phyloP scores from a whole-genome alignment of 2,329 filamentous ascomycete genomes.

The Trichoderma oligosporum region DNA sequence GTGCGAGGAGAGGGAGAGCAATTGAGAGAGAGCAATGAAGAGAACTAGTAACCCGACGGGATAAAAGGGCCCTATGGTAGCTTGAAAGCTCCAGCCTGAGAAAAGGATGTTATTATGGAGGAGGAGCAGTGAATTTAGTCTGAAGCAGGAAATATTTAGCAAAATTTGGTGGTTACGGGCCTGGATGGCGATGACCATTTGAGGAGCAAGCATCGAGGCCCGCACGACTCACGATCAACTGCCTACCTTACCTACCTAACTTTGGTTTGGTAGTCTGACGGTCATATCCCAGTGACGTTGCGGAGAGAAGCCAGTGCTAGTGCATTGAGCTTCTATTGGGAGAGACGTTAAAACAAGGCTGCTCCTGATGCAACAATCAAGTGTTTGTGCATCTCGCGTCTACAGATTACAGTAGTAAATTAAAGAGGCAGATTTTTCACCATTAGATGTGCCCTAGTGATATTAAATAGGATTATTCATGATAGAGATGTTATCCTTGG shows the following conservation, averaged over 20 bases:
- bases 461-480: not conserved
- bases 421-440: slow-evolving; percentile 14
- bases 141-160: slow-evolving; percentile 23
- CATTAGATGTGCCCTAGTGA: not conserved
- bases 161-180: slow-evolving; percentile 19
- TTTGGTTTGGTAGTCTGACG: slow-evolving; percentile 6
- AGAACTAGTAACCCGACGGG: slow-evolving; percentile 24
- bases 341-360: slow-evolving; percentile 16
- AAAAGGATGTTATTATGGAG: slow-evolving; percentile 29
- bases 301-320: slow-evolving; percentile 25
- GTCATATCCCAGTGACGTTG: not conserved
- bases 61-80: slow-evolving; percentile 53
- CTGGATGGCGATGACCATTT: slow-evolving; percentile 18
- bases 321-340: slow-evolving; percentile 23
- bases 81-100: slow-evolving; percentile 62
- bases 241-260: not conserved
- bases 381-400: slow-evolving; percentile 27
- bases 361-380: slow-evolving; percentile 27
- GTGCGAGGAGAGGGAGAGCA: slow-evolving; percentile 28
- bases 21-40: not conserved
- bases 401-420: slow-evolving; percentile 23
- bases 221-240: slow-evolving; percentile 2
- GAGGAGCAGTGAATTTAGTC: slow-evolving; percentile 13
- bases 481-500: not conserved
- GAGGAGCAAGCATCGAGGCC: slow-evolving; percentile 18